Conservation (phyloP, 352 stramenopile genomes). For the Phytophthora niederhauseri region DNA sequence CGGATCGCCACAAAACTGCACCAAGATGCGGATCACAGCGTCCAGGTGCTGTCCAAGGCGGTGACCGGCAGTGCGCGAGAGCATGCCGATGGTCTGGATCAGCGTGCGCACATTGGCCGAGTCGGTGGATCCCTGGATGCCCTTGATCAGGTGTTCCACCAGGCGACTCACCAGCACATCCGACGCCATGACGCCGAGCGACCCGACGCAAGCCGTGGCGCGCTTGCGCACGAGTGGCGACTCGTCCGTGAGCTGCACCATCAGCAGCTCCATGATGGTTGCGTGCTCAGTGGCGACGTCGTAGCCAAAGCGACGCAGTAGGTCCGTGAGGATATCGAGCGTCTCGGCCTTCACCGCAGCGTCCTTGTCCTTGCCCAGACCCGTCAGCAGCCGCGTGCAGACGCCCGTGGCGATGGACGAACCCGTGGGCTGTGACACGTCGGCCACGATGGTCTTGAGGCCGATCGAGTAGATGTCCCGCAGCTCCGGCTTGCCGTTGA, state of each 20-base stretch:
- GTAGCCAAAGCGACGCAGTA: conserved; percentile 96
- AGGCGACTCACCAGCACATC: conserved; percentile 95
- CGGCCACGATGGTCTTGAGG: conserved; percentile 96
- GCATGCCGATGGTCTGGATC: conserved; percentile 97
- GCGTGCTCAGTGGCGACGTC: conserved; percentile 89
- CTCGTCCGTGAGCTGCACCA: conserved; percentile 83
- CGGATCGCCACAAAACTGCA: conserved; percentile 93
- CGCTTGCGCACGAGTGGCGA: conserved; percentile 96
- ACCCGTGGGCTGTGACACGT: conserved; percentile 94
- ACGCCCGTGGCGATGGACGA: conserved; percentile 79
- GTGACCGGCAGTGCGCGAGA: conserved; percentile 96
- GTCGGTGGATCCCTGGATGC: conserved; percentile 84
- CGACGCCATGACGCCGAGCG: conserved; percentile 95
- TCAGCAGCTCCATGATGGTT: conserved; percentile 88
- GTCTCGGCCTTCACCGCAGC: conserved; percentile 92
- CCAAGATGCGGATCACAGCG: conserved; percentile 96
- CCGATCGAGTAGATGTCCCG: conserved; percentile 99
- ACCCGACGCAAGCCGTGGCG: conserved; percentile 94
- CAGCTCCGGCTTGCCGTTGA: conserved; percentile 96
- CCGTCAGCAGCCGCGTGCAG: conserved; percentile 68
- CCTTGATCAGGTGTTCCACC: conserved; percentile 92
- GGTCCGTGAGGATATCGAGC: conserved; percentile 97
- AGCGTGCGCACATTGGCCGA: conserved; percentile 90
- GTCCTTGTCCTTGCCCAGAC: conserved; percentile 72
- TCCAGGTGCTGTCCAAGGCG: conserved; percentile 95